These are phyloP conservation scores for Polyrhizophydium stewartii DNA, from an alignment of 371 early-diverging fungal species.

Conservation along the genomic window DNA sequence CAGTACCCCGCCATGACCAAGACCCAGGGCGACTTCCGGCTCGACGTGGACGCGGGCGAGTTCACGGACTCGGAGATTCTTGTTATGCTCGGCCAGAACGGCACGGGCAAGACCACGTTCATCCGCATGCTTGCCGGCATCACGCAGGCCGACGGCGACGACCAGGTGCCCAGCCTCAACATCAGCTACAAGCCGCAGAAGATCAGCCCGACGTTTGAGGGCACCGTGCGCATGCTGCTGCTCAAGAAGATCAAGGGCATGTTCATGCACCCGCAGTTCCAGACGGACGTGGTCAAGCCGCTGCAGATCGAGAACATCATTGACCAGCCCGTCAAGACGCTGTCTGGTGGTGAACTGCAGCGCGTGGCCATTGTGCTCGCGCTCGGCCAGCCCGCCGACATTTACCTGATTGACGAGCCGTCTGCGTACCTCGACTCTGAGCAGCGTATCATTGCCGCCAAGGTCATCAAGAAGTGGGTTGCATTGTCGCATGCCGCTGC, in stretches of 20 bases:
- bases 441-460: slow-evolving; percentile 98
- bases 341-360: slow-evolving; percentile 99
- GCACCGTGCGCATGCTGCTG: slow-evolving; percentile 95
- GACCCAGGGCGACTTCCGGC: slow-evolving; percentile 77
- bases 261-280: slow-evolving; percentile 96
- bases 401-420: slow-evolving; percentile 99
- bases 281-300: slow-evolving; percentile 98
- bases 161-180: slow-evolving; percentile 77
- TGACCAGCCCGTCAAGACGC: slow-evolving; percentile 80
- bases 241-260: slow-evolving; percentile 87
- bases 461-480: slow-evolving; percentile 98
- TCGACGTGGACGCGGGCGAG: slow-evolving; percentile 79
- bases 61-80: slow-evolving; percentile 98
- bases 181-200: slow-evolving; percentile 99
- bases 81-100: slow-evolving; percentile 99
- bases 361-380: slow-evolving; percentile 97
- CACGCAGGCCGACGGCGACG: slow-evolving; percentile 71
- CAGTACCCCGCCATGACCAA: slow-evolving; percentile 88
- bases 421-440: slow-evolving; percentile 99
- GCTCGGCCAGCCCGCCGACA: slow-evolving; percentile 95
- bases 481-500: no score
- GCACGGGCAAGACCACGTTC: slow-evolving; percentile 96
- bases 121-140: slow-evolving; percentile 95
- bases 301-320: slow-evolving; percentile 90
- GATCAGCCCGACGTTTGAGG: slow-evolving; percentile 95